Conservation (phyloP, 148 eudicot species). For the Rheum nobile region DNA sequence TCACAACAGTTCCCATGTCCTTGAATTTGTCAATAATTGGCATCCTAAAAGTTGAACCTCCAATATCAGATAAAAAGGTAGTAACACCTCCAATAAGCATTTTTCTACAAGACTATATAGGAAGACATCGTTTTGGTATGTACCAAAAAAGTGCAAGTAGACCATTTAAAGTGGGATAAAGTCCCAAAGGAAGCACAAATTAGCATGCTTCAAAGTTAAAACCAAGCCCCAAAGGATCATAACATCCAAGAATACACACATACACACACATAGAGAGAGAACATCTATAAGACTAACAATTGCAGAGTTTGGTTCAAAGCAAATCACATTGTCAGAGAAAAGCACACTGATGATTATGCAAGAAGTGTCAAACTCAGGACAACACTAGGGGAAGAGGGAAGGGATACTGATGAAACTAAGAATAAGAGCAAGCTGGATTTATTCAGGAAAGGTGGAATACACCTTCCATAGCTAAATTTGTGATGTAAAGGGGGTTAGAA, state of each 20-base stretch:
- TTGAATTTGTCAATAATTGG: conserved; percentile 80
- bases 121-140: not conserved
- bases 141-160: too few species aligned
- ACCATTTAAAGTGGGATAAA: not conserved
- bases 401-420: too few species aligned
- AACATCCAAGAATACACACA: not conserved
- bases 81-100: too few species aligned
- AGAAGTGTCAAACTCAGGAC: too few species aligned
- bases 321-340: not conserved
- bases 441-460: too few species aligned
- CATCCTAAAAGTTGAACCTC: conserved; percentile 31
- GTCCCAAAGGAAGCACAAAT: not conserved
- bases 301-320: not conserved
- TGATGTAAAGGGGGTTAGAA: too few species aligned
- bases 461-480: too few species aligned
- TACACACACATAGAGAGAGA: not conserved
- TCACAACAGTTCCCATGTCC: conserved; percentile 85
- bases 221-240: not conserved
- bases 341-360: not conserved
- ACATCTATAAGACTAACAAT: too few species aligned
- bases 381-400: too few species aligned
- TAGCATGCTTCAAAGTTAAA: not conserved
- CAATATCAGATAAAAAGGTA: not conserved
- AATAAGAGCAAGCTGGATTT: too few species aligned
- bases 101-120: not conserved